These are phyloP conservation scores for Hortaea werneckii DNA, from an alignment of 2,329 filamentous ascomycete species.

Conservation along the genomic window DNA sequence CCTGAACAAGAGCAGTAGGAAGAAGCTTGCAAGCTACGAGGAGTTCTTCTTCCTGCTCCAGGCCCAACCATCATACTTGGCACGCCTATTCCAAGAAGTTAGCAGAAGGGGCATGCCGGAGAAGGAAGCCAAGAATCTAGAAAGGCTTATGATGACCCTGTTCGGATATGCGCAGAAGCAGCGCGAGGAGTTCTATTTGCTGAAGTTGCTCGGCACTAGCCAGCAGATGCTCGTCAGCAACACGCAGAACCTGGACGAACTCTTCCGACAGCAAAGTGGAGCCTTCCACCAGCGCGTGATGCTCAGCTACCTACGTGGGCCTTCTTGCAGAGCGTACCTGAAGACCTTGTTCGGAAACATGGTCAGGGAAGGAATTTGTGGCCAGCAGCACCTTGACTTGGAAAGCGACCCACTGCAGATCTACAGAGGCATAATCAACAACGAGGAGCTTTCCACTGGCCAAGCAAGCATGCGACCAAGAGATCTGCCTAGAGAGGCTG, in stretches of 20 bases:
- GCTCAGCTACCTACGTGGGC: slow-evolving; percentile 77
- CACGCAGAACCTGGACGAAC: slow-evolving; percentile 67
- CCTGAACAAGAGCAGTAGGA: slow-evolving; percentile 89
- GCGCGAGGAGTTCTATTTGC: slow-evolving; percentile 88
- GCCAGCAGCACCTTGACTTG: slow-evolving; percentile 79
- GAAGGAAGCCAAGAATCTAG: slow-evolving; percentile 85
- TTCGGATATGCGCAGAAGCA: slow-evolving; percentile 97
- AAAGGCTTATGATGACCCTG: slow-evolving; percentile 88
- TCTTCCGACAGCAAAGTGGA: slow-evolving; percentile 60
- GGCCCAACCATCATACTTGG: slow-evolving; percentile 90
- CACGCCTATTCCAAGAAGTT: slow-evolving; percentile 73
- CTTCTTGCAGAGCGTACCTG: slow-evolving; percentile 84
- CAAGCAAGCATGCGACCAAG: slow-evolving; percentile 68
- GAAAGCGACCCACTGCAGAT: slow-evolving; percentile 98
- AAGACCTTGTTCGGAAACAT: slow-evolving; percentile 75
- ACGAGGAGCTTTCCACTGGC: slow-evolving; percentile 90
- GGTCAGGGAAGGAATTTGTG: slow-evolving; percentile 84
- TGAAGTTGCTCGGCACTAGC: slow-evolving; percentile 76
- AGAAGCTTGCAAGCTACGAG: slow-evolving; percentile 93
- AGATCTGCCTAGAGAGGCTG: slow-evolving; percentile 80
- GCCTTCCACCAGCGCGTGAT: slow-evolving; percentile 90
- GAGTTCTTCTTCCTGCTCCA: slow-evolving; percentile 96
- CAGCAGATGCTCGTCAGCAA: slow-evolving; percentile 77
- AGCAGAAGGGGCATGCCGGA: slow-evolving; percentile 77
- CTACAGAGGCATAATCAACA: slow-evolving; percentile 89